Evolutionary conservation across 1,284 basidiomycete species (phyloP), one percentile per base, ranked within the genome.

Genomic region (Cutaneotrichosporon spelunceum): DNA sequence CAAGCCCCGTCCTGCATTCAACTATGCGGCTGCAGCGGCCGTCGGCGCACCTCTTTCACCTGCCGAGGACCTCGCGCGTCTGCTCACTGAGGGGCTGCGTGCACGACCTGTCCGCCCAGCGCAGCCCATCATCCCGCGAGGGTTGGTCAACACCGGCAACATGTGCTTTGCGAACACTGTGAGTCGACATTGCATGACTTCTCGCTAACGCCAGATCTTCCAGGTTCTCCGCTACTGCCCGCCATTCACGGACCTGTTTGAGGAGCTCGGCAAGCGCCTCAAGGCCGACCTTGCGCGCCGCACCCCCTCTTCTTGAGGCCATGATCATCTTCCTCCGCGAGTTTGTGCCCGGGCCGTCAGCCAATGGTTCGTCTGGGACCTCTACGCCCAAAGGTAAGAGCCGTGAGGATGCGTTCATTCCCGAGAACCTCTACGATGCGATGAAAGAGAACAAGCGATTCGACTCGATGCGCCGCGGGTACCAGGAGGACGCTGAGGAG

Each of bases 401-500:
- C 59, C 72, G 68, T 11, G 66, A 67, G 54, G 76, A 90, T 59
- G 88, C 91, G 4, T 95, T 98, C 73, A 84, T 93, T 29, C 93
- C 95, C 14, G 86, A 87, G 45, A 87, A 88, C 68, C 85, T 98
- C n/a, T 96, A 96, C 78, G 91, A 94, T 65, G 93, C 92, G n/a
- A 88, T 96, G 85, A 92, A 91, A 79, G 87, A 89, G 79, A 93
- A 94, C 82, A 92, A 91, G 80, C 84, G 91, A 59, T 98, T 98
- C 72, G 93, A 96, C 70, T 86, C 85, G 59, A 97, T 98, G 91
- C 81, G 89, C 84, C 86, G 90, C 34, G 94, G 94, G 0, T 90
- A 93, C 66, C 95, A 99, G 81, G 95, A 99, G 79, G 95, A 99
- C 65, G 95, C 95, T 0, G 94, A 99, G 78, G 95, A 99, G 79